These are phyloP conservation scores for Populus euphratica DNA, from an alignment of 345 rosid species.

Conservation along the genomic window DNA sequence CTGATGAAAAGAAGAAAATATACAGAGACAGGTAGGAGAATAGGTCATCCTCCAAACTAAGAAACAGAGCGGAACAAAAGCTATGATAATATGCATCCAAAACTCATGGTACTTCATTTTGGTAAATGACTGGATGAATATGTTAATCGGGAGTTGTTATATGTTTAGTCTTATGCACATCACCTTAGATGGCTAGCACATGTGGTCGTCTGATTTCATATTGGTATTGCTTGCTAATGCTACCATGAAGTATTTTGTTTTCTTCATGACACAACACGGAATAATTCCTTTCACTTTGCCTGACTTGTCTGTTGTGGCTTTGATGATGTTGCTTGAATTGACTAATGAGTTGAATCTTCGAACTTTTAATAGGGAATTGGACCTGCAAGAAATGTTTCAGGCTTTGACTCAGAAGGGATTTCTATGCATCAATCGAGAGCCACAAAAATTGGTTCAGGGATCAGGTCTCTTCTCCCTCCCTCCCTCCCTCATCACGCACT, in stretches of 20 bases:
- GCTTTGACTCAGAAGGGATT: constrained; percentile 21
- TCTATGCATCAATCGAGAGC: constrained; percentile 19
- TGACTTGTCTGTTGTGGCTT: not conserved
- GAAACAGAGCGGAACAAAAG: not conserved
- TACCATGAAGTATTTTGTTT: not conserved
- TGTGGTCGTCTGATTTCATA: not conserved
- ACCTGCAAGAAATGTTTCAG: constrained; percentile 12
- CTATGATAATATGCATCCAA: not conserved
- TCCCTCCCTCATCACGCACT: not conserved
- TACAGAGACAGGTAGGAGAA: not conserved
- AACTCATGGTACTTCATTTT: not conserved
- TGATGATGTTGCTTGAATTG: constrained; percentile 15
- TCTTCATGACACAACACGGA: not conserved
- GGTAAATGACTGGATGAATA: not conserved
- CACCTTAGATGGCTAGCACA: not conserved
- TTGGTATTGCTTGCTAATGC: not conserved
- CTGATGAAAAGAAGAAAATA: not conserved
- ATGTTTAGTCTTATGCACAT: not conserved
- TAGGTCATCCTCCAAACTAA: not conserved
- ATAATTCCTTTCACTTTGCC: not conserved
- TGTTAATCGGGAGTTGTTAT: not conserved
- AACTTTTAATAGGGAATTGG: constrained; percentile 22
- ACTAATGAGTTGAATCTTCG: constrained; percentile 13
- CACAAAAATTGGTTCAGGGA: constrained; percentile 9
- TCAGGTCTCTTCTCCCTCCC: constrained; percentile 11